A percentile compares a stretch with the other conserved stretches of the same genome.
Evolutionary conservation across 2,329 filamentous ascomycete genomes (phyloP).

Genomic region (Colletotrichum echinochloae): DNA sequence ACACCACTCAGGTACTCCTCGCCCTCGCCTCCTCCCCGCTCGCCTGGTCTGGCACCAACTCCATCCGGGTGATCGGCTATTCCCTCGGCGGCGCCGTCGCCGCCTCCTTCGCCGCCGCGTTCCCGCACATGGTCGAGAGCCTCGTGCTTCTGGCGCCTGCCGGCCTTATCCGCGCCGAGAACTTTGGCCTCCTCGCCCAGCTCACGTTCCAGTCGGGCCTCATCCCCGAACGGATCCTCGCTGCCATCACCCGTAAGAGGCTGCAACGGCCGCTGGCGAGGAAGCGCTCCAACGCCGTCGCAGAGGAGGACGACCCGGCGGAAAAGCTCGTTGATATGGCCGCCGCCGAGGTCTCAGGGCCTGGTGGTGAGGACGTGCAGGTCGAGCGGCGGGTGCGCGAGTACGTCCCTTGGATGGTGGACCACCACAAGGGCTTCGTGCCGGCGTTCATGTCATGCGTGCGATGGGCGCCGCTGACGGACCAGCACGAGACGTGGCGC

Average conservation of each 20-base stretch:
- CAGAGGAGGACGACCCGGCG: conserved; percentile 40
- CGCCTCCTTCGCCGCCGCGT: conserved; percentile 78
- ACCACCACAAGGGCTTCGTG: conserved; percentile 68
- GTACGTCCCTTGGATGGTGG: conserved; percentile 70
- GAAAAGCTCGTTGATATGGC: conserved; percentile 54
- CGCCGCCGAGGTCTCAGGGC: conserved; percentile 55
- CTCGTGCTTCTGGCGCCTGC: conserved; percentile 83
- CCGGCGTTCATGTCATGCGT: conserved; percentile 70
- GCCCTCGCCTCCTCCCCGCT: conserved; percentile 77
- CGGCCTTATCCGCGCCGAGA: conserved; percentile 74
- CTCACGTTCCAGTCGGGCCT: conserved; percentile 67
- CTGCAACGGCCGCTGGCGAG: conserved; percentile 64
- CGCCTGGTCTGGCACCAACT: conserved; percentile 70
- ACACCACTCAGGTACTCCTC: conserved; percentile 77
- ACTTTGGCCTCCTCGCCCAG: conserved; percentile 62
- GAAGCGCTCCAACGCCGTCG: conserved; percentile 45
- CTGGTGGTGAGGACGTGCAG: conserved; percentile 42
- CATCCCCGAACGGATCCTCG: conserved; percentile 64
- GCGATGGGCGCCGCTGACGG: conserved; percentile 64
- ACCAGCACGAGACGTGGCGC: conserved; percentile 64
- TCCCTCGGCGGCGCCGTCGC: conserved; percentile 85
- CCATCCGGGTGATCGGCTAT: conserved; percentile 80
- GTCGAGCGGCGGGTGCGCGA: conserved; percentile 61
- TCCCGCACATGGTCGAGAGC: conserved; percentile 75
- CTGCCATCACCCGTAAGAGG: conserved; percentile 59